phyloP scores from a whole-genome alignment of 257 asterid species.

The Pogostemon cablin region DNA sequence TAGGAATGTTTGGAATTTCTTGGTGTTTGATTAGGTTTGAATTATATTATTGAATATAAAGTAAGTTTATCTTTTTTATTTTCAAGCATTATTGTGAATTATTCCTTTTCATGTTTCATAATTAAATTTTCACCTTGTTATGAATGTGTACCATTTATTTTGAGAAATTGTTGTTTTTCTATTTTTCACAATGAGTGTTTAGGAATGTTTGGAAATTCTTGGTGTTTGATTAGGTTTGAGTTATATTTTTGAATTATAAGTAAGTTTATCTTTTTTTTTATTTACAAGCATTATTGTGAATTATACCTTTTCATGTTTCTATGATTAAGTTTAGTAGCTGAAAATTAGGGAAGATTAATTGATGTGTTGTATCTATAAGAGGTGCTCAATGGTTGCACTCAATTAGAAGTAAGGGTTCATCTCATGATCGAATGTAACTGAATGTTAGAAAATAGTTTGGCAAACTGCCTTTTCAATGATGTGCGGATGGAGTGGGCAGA shows the following conservation, averaged over 20 bases:
- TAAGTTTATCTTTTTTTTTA: conserved; percentile 33
- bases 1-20: too few species aligned
- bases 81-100: too few species aligned
- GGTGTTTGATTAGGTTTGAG: conserved; percentile 12
- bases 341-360: conserved; percentile 75
- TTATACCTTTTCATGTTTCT: conserved; percentile 57
- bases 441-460: conserved; percentile 3
- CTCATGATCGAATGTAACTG: conserved; percentile 23
- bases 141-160: background rate
- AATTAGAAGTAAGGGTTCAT: conserved; percentile 83
- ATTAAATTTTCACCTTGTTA: background rate
- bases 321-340: conserved; percentile 85
- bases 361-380: conserved; percentile 84
- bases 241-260: conserved; percentile 28
- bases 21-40: too few species aligned
- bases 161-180: conserved; percentile 13
- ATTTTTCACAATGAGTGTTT: background rate
- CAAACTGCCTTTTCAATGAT: background rate
- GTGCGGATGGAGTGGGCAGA: too few species aligned
- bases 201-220: conserved; percentile 7
- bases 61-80: too few species aligned
- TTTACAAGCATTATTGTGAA: background rate
- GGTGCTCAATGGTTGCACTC: conserved; percentile 83
- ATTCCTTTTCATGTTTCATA: background rate
- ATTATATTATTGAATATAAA: too few species aligned